A percentile compares a stretch with the other conserved stretches of the same genome.
These are phyloP conservation scores for Zea luxurians DNA, from an alignment of 176 grass and related monocot species.

Conservation along the genomic window DNA sequence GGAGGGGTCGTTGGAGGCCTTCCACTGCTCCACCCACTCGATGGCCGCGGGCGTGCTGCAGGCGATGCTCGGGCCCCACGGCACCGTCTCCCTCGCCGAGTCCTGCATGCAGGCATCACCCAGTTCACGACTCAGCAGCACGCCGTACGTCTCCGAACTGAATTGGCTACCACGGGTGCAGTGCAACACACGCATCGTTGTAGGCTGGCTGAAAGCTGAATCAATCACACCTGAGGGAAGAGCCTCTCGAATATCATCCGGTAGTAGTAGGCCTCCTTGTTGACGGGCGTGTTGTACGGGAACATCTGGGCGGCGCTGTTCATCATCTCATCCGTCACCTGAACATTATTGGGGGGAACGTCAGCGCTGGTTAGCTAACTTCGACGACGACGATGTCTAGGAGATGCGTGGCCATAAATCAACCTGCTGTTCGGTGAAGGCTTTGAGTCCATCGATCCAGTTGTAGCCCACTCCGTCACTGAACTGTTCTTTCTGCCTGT, in stretches of 20 bases:
- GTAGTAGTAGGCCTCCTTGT: slow-evolving; percentile 97
- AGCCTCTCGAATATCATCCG: slow-evolving; percentile 96
- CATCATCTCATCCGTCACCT: slow-evolving; percentile 90
- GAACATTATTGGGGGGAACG: neutral
- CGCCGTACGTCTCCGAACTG: no score
- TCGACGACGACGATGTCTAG: neutral
- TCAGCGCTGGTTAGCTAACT: no score
- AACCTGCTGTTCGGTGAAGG: slow-evolving; percentile 82
- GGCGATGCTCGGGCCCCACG: slow-evolving; percentile 86
- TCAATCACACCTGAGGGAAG: slow-evolving; percentile 87
- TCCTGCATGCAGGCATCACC: slow-evolving; percentile 45
- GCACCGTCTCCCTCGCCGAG: slow-evolving; percentile 80
- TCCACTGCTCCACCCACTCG: slow-evolving; percentile 95
- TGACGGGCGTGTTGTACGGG: slow-evolving; percentile 83
- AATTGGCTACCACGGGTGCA: no score
- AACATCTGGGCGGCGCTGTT: slow-evolving; percentile 54
- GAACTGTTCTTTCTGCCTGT: slow-evolving; percentile 99
- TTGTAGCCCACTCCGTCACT: slow-evolving; percentile 93
- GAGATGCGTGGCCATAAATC: slow-evolving; percentile 6
- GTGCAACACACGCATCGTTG: no score
- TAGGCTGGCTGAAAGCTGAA: no score
- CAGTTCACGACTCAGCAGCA: no score
- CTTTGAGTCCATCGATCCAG: slow-evolving; percentile 97
- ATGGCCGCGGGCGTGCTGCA: slow-evolving; percentile 96
- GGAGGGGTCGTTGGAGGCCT: slow-evolving; percentile 81